phyloP scores from a whole-genome alignment of 257 asterid species.

The Verbascum thapsus region DNA sequence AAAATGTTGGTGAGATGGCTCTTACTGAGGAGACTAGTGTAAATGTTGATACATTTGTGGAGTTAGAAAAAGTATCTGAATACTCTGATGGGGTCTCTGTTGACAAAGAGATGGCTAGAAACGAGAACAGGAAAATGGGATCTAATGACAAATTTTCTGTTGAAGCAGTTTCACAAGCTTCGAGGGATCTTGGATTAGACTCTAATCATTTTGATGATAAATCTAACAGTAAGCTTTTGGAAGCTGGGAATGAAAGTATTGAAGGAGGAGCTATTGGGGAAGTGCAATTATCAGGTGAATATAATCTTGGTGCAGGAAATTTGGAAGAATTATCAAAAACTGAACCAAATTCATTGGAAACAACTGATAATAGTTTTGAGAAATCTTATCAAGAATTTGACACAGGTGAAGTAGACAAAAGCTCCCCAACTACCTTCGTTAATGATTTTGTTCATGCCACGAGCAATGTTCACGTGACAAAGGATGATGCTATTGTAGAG shows the following conservation, averaged over 20 bases:
- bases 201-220: constrained; percentile 31
- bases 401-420: constrained; percentile 12
- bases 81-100: constrained; percentile 29
- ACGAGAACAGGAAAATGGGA: constrained; percentile 28
- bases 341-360: constrained; percentile 26
- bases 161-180: constrained; percentile 29
- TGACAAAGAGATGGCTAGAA: constrained; percentile 4
- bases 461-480: constrained; percentile 22
- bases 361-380: constrained; percentile 24
- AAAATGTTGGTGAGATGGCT: too few species aligned
- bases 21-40: too few species aligned
- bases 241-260: constrained; percentile 32
- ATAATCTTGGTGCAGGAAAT: constrained; percentile 27
- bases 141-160: constrained; percentile 32
- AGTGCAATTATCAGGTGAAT: constrained; percentile 29
- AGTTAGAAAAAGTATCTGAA: too few species aligned
- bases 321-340: constrained; percentile 25
- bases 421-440: constrained; percentile 9
- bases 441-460: constrained; percentile 8
- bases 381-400: constrained; percentile 21
- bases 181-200: constrained; percentile 31
- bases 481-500: constrained; percentile 24
- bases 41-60: too few species aligned
- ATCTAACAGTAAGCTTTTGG: constrained; percentile 23
- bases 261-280: constrained; percentile 34